Evolutionary conservation across 768 basidiomycete genomes (phyloP).

Genomic region (Lactarius sp.): DNA sequence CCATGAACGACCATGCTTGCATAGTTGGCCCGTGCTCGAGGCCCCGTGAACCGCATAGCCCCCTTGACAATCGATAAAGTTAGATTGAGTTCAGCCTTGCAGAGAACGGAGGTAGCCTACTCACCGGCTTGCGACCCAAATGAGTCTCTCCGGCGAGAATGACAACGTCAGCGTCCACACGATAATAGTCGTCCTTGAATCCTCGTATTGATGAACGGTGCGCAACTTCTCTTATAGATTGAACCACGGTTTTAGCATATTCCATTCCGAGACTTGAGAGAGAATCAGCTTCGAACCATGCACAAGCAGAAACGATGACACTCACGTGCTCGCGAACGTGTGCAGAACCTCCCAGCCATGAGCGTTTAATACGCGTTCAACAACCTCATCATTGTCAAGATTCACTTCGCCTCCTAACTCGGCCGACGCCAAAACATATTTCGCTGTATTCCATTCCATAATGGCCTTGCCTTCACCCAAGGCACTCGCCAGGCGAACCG

Average conservation of each 20-base stretch:
- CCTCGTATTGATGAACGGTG: constrained; percentile 37
- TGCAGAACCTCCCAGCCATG: constrained; percentile 41
- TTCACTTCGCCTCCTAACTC: constrained; percentile 8
- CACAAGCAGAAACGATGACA: constrained; percentile 4
- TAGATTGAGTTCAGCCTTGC: no score
- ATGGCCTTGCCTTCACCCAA: neutral
- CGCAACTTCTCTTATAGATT: constrained; percentile 36
- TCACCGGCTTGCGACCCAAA: constrained; percentile 38
- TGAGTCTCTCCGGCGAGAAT: constrained; percentile 41
- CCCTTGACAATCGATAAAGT: constrained; percentile 9
- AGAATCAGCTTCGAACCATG: neutral
- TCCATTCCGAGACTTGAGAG: constrained; percentile 39
- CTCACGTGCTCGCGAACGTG: constrained; percentile 41
- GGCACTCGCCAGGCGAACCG: neutral
- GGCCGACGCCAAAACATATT: neutral
- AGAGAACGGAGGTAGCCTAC: constrained; percentile 26
- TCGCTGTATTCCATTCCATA: constrained; percentile 11
- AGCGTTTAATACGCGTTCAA: constrained; percentile 34
- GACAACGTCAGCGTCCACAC: constrained; percentile 36
- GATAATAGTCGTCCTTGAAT: constrained; percentile 37
- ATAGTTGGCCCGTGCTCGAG: constrained; percentile 3
- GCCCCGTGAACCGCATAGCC: constrained; percentile 23
- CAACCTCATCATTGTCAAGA: constrained; percentile 28
- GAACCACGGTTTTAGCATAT: constrained; percentile 39
- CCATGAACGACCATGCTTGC: constrained; percentile 15